Evolutionary conservation across 2,329 filamentous ascomycete species (phyloP).

Genomic region (Exophiala lecanii-corni): DNA sequence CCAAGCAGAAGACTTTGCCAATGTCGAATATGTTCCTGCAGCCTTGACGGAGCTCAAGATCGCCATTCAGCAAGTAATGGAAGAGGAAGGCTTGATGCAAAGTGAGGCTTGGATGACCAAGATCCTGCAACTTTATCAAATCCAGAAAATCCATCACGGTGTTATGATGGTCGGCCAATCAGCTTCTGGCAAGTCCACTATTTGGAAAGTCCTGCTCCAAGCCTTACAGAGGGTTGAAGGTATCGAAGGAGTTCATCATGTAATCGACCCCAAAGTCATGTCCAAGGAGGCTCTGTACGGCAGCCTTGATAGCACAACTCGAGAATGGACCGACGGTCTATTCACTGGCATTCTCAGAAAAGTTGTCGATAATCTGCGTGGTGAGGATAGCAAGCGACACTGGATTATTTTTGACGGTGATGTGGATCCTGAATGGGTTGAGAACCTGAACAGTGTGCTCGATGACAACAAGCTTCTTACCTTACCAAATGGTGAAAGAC

Average conservation of each 20-base stretch:
- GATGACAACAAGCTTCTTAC: constrained; percentile 99
- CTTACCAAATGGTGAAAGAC: constrained; percentile 92
- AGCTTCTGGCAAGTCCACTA: constrained; percentile 92
- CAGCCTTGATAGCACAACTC: constrained; percentile 89
- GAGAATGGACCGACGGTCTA: constrained; percentile 97
- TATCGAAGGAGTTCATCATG: constrained; percentile 89
- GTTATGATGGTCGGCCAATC: constrained; percentile 99
- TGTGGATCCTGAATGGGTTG: constrained; percentile 98
- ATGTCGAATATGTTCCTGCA: constrained; percentile 86
- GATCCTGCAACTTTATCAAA: constrained; percentile 93
- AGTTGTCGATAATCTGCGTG: constrained; percentile 97
- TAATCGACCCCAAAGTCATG: constrained; percentile 99
- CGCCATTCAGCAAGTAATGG: constrained; percentile 76
- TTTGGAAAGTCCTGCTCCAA: constrained; percentile 88
- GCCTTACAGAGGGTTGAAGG: constrained; percentile 87
- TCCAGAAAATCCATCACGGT: constrained; percentile 95
- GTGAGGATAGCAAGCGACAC: constrained; percentile 92
- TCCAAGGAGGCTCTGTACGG: constrained; percentile 97
- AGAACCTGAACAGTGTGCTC: constrained; percentile 98
- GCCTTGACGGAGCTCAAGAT: constrained; percentile 73
- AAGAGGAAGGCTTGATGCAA: constrained; percentile 79
- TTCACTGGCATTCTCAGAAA: constrained; percentile 97
- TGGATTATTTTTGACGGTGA: constrained; percentile 99
- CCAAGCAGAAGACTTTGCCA: constrained; percentile 82
- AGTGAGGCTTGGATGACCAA: constrained; percentile 98